Conservation (phyloP, 2,329 filamentous ascomycete species). For the Penicillium sp. region DNA sequence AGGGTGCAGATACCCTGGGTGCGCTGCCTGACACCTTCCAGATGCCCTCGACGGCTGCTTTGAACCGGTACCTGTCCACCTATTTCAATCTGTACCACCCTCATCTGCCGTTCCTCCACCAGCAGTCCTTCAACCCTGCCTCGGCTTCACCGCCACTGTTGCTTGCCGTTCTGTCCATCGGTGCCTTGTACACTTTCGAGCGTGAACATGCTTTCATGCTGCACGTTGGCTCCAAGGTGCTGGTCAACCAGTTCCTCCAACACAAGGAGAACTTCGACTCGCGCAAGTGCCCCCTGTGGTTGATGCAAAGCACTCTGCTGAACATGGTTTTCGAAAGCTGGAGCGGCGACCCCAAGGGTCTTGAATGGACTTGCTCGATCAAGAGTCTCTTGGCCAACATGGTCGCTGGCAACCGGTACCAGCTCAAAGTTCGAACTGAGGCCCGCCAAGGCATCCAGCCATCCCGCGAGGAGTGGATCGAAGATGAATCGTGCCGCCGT, state of each 20-base stretch:
- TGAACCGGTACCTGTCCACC: conserved; percentile 90
- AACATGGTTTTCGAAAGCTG: conserved; percentile 99
- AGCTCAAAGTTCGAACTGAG: conserved; percentile 88
- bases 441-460: conserved; percentile 74
- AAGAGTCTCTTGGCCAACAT: conserved; percentile 98
- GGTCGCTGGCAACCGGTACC: conserved; percentile 95
- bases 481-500: conserved; percentile 91
- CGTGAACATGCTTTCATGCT: conserved; percentile 96
- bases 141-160: conserved; percentile 77
- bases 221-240: conserved; percentile 94
- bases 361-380: conserved; percentile 98
- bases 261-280: conserved; percentile 99
- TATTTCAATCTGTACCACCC: conserved; percentile 98
- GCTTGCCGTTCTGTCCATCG: conserved; percentile 88
- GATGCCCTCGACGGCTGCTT: conserved; percentile 71
- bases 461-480: conserved; percentile 86
- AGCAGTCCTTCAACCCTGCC: conserved; percentile 80
- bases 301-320: conserved; percentile 92
- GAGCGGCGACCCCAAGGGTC: conserved; percentile 95
- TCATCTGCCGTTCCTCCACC: conserved; percentile 92
- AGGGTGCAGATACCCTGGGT: conserved; percentile 73
- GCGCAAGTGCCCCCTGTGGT: conserved; percentile 94
- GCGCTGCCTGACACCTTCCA: conserved; percentile 86
- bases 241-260: conserved; percentile 94
- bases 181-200: conserved; percentile 93